Evolutionary conservation across 2,329 filamentous ascomycete species (phyloP).

Genomic region (Aureobasidium sp.): DNA sequence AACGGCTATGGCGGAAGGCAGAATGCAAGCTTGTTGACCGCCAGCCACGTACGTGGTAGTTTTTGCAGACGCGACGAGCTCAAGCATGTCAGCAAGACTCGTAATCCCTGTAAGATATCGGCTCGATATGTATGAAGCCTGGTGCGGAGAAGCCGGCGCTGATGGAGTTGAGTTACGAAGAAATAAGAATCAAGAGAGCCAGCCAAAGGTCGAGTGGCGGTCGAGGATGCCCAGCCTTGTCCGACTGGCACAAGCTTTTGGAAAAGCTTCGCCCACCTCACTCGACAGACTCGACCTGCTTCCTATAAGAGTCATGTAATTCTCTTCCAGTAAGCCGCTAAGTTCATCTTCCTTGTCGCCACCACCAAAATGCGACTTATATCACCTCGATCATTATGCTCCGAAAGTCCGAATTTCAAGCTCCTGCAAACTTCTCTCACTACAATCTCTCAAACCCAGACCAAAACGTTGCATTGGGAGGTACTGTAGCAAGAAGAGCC

Average conservation of each 20-base stretch:
- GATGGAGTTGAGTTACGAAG: background rate
- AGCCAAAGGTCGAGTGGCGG: background rate
- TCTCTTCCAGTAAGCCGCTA: no score
- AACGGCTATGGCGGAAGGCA: slow-evolving; percentile 1
- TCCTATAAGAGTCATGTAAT: background rate
- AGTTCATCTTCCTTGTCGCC: no score
- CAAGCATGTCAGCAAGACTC: background rate
- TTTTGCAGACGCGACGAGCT: background rate
- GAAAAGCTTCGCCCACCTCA: background rate
- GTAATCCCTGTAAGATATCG: background rate
- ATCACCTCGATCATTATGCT: no score
- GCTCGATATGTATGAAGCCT: background rate
- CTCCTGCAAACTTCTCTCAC: no score
- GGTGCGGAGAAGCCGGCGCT: background rate
- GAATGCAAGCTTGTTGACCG: background rate
- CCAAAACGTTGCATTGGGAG: no score
- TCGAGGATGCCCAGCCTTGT: background rate
- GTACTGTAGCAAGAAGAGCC: no score
- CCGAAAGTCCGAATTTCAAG: no score
- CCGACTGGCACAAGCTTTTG: background rate
- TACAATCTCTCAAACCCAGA: no score
- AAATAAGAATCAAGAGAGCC: background rate
- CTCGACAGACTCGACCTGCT: no score
- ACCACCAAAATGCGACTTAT: no score
- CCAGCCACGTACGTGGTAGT: background rate